Base-by-base conservation (phyloP, 1,284 basidiomycete species). In the Spongiforma sp. region DNA sequence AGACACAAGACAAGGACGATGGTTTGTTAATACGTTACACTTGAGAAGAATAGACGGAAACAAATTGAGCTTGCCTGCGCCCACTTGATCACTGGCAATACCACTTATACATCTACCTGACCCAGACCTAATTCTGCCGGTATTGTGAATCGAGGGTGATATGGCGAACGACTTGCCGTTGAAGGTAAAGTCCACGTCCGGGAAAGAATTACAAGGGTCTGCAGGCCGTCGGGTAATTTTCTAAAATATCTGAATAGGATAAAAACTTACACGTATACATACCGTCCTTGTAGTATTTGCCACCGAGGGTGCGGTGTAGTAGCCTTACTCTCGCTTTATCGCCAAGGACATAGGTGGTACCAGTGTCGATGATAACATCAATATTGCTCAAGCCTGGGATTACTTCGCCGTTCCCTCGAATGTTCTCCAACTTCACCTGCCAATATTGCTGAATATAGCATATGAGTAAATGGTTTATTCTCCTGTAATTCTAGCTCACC, bases 121-220 rank as follows among this genome's bases (percentile, higher is more conserved):
- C 15, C 26, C 48, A 2, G 9, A n/a, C 46, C 4, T 26, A 14
- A 48, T 17, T 6, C 24, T n/a, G 8, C 46, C 46, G 28, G 5
- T 1, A 17, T 48, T 2, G 46, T 26, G 46, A 10, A 15, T 9
- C 0, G 26, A 0, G 21, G 43, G 3, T n/a, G n/a, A 15, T 12
- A 46, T 46, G 12, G 43, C 26, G 28, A 50, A 50, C 4, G 48
- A 17, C 17, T 50, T 50, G 48, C 48, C 48, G 17, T 17, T 28
- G 17, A 50, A 19, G 28, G 26, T 50, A 19, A 50, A 3, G 15
- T 14, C 28, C 17, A 50, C 48, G 26, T 50, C 48, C 15, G 26
- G 48, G 48, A 50, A 28, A 17, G 24, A 8, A 50, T 50, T 21
- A 17, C 48, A 50, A 17, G 48, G 26, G 48, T 26, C 48, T 50